Conservation (phyloP, 495 filamentous ascomycete genomes). For the Chaetomium fimeti region DNA sequence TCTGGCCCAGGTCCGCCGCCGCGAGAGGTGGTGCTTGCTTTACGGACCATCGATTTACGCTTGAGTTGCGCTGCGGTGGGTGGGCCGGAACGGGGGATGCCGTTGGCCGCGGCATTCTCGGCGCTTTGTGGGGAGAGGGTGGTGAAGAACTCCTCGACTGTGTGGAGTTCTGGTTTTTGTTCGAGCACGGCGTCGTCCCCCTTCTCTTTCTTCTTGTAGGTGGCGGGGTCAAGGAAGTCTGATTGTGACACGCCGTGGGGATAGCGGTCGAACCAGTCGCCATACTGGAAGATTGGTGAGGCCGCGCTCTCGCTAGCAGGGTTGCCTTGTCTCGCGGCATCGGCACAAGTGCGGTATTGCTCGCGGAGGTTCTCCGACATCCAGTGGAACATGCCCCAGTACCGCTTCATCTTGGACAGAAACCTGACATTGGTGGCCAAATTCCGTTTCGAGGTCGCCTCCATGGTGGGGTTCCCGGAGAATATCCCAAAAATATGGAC, state of each 20-base stretch:
- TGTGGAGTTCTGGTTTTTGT: constrained; percentile 84
- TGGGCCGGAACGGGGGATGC: constrained; percentile 29
- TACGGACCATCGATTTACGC: constrained; percentile 46
- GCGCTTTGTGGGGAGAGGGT: constrained; percentile 64
- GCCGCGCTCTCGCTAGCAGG: constrained; percentile 52
- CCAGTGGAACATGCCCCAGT: constrained; percentile 97
- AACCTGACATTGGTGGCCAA: constrained; percentile 89
- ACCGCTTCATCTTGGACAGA: constrained; percentile 88
- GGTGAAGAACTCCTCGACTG: constrained; percentile 92
- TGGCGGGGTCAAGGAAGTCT: constrained; percentile 77
- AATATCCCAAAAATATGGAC: constrained; percentile 93
- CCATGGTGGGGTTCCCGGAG: constrained; percentile 68
- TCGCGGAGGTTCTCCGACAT: constrained; percentile 92
- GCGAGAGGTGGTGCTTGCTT: constrained; percentile 41
- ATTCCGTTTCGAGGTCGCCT: constrained; percentile 76
- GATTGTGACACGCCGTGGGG: constrained; percentile 84
- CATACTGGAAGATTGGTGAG: constrained; percentile 85
- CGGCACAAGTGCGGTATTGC: constrained; percentile 80
- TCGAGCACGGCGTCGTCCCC: constrained; percentile 78
- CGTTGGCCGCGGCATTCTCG: constrained; percentile 29
- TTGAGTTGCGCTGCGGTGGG: constrained; percentile 39
- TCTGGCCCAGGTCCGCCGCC: constrained; percentile 30
- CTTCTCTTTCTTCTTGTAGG: constrained; percentile 64
- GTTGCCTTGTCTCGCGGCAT: constrained; percentile 60
- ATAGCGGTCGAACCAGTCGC: constrained; percentile 96